Conservation (phyloP, 768 basidiomycete genomes). For the Dendrothele bispora region DNA sequence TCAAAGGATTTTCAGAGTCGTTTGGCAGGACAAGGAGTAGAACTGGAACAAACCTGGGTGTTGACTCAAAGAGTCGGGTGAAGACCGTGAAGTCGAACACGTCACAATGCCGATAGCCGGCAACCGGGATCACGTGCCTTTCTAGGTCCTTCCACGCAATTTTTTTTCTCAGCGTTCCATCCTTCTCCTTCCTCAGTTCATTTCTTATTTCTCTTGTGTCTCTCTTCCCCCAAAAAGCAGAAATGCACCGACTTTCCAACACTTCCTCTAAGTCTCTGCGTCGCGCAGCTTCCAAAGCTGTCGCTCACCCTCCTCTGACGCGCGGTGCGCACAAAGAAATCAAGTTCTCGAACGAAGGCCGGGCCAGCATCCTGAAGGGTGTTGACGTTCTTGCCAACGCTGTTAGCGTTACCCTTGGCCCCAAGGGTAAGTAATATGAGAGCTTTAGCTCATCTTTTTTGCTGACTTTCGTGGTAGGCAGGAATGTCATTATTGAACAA, state of each 20-base stretch:
- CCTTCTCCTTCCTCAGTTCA: slow-evolving; percentile 14
- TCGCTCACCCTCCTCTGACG: slow-evolving; percentile 49
- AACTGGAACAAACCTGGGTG: too few species aligned
- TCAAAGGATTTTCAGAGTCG: too few species aligned
- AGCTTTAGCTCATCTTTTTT: background rate
- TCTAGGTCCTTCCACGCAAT: too few species aligned
- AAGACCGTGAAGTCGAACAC: too few species aligned
- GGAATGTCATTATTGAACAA: slow-evolving; percentile 99
- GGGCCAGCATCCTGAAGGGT: slow-evolving; percentile 91
- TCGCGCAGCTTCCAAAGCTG: slow-evolving; percentile 59
- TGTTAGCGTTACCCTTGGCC: slow-evolving; percentile 93
- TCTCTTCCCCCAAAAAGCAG: slow-evolving; percentile 22
- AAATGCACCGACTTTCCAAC: slow-evolving; percentile 74
- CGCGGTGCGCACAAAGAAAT: slow-evolving; percentile 94
- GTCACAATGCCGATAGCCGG: too few species aligned
- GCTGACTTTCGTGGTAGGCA: slow-evolving; percentile 47
- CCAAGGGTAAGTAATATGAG: slow-evolving; percentile 65
- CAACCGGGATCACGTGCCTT: too few species aligned
- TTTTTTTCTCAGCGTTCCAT: slow-evolving; percentile 2
- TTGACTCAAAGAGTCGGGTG: too few species aligned
- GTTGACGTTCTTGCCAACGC: slow-evolving; percentile 97
- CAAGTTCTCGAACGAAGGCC: slow-evolving; percentile 93
- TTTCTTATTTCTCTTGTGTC: slow-evolving; percentile 10
- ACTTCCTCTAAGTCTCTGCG: slow-evolving; percentile 69
- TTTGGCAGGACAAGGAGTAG: too few species aligned